phyloP scores from a whole-genome alignment of 345 rosid species.

The Brassica cretica region DNA sequence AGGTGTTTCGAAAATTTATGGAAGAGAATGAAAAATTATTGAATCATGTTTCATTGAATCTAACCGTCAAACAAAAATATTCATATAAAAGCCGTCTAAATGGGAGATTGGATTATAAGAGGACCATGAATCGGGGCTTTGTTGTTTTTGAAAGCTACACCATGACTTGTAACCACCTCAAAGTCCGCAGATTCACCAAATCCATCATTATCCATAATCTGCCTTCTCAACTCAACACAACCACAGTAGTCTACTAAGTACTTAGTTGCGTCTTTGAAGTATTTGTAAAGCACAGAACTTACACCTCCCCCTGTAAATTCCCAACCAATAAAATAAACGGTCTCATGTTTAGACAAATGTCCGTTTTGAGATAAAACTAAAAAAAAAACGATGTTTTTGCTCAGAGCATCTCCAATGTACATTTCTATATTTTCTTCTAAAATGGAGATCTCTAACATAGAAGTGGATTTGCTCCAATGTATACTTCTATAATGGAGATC shows the following conservation, averaged over 20 bases:
- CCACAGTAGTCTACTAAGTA: slow-evolving; percentile 73
- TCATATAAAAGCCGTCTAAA: neutral
- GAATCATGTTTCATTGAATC: neutral
- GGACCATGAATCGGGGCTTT: slow-evolving; percentile 10
- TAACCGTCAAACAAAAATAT: neutral
- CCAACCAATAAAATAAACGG: neutral
- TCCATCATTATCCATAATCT: slow-evolving; percentile 29
- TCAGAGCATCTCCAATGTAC: too few species aligned
- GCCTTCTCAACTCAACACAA: slow-evolving; percentile 56
- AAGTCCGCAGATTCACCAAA: slow-evolving; percentile 24
- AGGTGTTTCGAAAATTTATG: slow-evolving; percentile 42
- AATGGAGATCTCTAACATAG: too few species aligned
- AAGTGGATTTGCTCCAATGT: too few species aligned
- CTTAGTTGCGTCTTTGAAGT: slow-evolving; percentile 49
- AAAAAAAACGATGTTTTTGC: neutral
- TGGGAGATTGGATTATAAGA: neutral
- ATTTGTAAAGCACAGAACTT: slow-evolving; percentile 43
- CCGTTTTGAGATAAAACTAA: neutral
- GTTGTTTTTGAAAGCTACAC: slow-evolving; percentile 22
- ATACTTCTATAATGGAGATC: too few species aligned
- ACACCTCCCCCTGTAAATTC: neutral
- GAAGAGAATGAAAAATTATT: neutral
- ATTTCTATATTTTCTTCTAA: too few species aligned
- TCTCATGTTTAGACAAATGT: slow-evolving; percentile 3
- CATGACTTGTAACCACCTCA: slow-evolving; percentile 34